Evolutionary conservation across 1,139 yeast genomes (phyloP).

Genomic region (Hemisphaericaspora xylanilytica): DNA sequence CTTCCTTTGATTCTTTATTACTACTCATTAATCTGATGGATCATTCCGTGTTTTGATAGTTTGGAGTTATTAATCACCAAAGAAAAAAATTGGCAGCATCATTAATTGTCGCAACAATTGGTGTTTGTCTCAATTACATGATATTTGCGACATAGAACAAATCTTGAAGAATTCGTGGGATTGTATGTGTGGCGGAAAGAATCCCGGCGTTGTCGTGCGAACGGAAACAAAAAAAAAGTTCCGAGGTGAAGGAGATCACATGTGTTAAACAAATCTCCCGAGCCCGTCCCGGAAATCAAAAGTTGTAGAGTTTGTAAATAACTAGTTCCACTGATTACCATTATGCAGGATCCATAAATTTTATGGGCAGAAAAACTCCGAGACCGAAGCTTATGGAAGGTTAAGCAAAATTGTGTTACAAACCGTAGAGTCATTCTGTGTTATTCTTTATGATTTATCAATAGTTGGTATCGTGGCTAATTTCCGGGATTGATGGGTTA

Average conservation of each 20-base stretch:
- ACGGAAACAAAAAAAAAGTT: background rate
- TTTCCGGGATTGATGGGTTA: too few relatives aligned
- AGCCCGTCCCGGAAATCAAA: slow-evolving; percentile 4
- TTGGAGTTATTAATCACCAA: too few relatives aligned
- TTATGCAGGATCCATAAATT: background rate
- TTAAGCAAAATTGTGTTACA: background rate
- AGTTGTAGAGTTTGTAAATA: too few relatives aligned
- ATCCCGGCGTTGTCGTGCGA: background rate
- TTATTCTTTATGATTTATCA: too few relatives aligned
- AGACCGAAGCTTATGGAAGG: slow-evolving; percentile 8
- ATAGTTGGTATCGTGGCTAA: too few relatives aligned
- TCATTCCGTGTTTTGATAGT: background rate
- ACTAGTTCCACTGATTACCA: too few relatives aligned
- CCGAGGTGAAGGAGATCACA: slow-evolving; percentile 3
- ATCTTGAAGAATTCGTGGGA: too few relatives aligned
- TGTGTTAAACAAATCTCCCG: slow-evolving; percentile 1
- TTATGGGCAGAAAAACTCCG: slow-evolving; percentile 9
- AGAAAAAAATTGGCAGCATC: background rate
- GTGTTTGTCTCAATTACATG: background rate
- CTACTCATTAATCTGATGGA: slow-evolving; percentile 2
- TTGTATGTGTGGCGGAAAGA: too few relatives aligned
- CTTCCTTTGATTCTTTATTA: slow-evolving; percentile 7
- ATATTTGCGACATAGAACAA: background rate
- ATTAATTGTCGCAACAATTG: background rate
- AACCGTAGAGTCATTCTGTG: too few relatives aligned